These are phyloP conservation scores for Coniochaeta hoffmannii DNA, from an alignment of 2,329 filamentous ascomycete genomes.

Conservation along the genomic window DNA sequence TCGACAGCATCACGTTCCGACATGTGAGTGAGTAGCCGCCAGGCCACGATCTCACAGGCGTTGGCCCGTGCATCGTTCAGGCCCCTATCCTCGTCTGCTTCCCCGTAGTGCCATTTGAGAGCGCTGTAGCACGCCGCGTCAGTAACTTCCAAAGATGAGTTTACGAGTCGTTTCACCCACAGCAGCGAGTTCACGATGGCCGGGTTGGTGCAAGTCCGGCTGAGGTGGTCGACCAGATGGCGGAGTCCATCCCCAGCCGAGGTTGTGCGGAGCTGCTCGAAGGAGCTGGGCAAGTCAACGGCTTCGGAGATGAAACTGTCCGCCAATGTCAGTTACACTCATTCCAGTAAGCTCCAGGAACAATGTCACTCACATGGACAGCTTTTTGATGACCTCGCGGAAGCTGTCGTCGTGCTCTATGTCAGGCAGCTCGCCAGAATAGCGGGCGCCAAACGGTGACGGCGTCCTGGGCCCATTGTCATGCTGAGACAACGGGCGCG, in stretches of 20 bases:
- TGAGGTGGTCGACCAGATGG: constrained; percentile 56
- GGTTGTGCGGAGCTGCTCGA: constrained; percentile 66
- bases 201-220: constrained; percentile 55
- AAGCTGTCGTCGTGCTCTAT: constrained; percentile 54
- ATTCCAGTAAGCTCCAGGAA: background rate
- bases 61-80: constrained; percentile 62
- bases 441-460: constrained; percentile 23
- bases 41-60: constrained; percentile 75
- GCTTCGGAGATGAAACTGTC: constrained; percentile 54
- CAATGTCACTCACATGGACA: constrained; percentile 45
- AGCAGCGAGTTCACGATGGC: constrained; percentile 66
- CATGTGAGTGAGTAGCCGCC: constrained; percentile 65
- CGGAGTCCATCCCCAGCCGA: constrained; percentile 52
- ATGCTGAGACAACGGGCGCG: constrained; percentile 19
- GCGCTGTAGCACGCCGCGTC: constrained; percentile 39
- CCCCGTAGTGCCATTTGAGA: constrained; percentile 66
- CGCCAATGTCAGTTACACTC: constrained; percentile 9
- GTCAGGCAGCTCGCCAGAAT: constrained; percentile 38
- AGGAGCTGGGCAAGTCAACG: constrained; percentile 58
- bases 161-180: constrained; percentile 36
- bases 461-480: constrained; percentile 22
- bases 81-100: constrained; percentile 54
- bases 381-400: constrained; percentile 57
- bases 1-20: constrained; percentile 68
- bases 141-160: background rate